Conservation (phyloP, 2,329 filamentous ascomycete species). For the Monosporascus sp. region DNA sequence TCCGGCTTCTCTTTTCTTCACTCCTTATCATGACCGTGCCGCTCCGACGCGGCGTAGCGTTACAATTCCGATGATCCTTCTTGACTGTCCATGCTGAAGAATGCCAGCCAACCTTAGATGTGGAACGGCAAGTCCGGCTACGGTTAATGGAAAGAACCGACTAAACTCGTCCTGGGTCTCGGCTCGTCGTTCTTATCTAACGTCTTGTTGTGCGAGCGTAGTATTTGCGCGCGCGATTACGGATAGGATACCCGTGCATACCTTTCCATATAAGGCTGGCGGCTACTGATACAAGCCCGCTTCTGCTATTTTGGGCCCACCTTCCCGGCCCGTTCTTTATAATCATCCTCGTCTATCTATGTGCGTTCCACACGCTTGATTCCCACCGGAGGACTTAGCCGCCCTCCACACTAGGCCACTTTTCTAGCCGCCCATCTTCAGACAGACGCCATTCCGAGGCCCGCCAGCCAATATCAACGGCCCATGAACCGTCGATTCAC, state of each 20-base stretch:
- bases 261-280: conserved; percentile 27
- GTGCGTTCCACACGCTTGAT: not conserved
- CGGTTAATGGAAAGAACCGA: not conserved
- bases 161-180: not conserved
- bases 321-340: conserved; percentile 11
- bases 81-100: not conserved
- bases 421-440: conserved; percentile 43
- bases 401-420: conserved; percentile 26
- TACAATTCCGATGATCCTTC: not conserved
- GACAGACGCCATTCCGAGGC: conserved; percentile 42
- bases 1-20: not conserved
- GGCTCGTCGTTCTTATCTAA: not conserved
- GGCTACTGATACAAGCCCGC: conserved; percentile 27
- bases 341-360: conserved; percentile 1
- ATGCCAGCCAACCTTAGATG: not conserved
- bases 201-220: not conserved
- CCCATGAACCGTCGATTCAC: conserved; percentile 34
- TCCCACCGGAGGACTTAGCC: conserved; percentile 18
- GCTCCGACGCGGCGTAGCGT: not conserved
- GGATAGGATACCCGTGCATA: conserved; percentile 1
- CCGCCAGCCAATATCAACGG: conserved; percentile 47
- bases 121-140: too few species aligned
- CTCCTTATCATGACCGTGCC: not conserved
- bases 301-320: conserved; percentile 27
- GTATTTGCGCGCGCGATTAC: conserved; percentile 11